Base-by-base conservation (phyloP, 257 asterid species). In the Solanum pinnatisectum region DNA sequence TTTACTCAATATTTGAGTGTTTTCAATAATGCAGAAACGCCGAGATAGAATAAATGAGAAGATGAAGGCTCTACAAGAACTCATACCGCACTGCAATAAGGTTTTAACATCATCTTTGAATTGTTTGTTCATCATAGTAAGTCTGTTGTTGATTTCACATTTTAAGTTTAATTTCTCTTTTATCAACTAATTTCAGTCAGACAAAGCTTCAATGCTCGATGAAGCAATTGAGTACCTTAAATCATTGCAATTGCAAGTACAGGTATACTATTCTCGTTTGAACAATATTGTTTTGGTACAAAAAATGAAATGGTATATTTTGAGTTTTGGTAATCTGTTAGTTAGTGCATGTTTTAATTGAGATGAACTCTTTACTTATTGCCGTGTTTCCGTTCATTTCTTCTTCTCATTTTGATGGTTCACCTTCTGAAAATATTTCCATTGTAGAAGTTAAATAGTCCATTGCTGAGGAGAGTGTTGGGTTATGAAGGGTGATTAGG, bases 171-270 rank as follows among this genome's bases (percentile, higher is more conserved):
- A 13, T 52, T 35, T 12, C 39, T 87, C 39, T 39, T 36, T 16
- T 81, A 52, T 65, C 72, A 85, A 71, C 60, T 83, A 52, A 52
- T 52, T 84, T 83, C 91, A 93, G 95, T 42, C 95, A 30, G 94
- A 93, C 86, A 93, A 92, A 86, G 94, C 93, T 88, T 93, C 93
- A 30, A 91, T 90, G 95, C 87, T 91, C 78, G 95, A 93, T 27
- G 93, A 91, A 86, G 94, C 93, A 68, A 91, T 93, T 68, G 93
- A 93, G 90, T 93, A 93, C 92, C 84, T 92, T 65, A 93, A 92
- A 88, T 92, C 92, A 72, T 89, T 93, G 49, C 94, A 91, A 84
- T 18, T 91, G 89, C 93, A 91, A 91, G 90, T 93, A 27, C 93
- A 93, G 92, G 95, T 93, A 76, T 56, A 56, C 65, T 40, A 7